Base-by-base conservation (phyloP, 2,329 filamentous ascomycete genomes). In the Aspergillus ochraceoroseus region DNA sequence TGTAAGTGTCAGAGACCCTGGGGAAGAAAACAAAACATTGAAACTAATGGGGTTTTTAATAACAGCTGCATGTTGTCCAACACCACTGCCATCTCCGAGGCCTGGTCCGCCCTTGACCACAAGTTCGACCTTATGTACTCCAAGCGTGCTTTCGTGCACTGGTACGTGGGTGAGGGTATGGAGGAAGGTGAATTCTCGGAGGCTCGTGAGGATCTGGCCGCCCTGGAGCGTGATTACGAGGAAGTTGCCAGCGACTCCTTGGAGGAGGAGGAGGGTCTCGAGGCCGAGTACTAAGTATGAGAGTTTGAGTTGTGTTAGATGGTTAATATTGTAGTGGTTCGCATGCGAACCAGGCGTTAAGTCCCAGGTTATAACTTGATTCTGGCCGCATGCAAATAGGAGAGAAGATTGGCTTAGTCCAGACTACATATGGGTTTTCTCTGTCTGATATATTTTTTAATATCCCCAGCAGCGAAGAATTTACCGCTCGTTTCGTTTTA, bases 71-170 rank as follows among this genome's bases (percentile, higher is more conserved):
- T 98, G 92, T 77, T 98, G 49, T 71, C 68, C 57, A 71, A 98
- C 80, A 98, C 92, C 59, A 98, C 92, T 38, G 90, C 92, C 63
- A 98, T 98, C 62, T 86, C 90, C 63, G 90, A 96, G 75, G 92
- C 92, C 51, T 98, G 92, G 92, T 89, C 86, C 51, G 88, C 88
- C 55, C 81, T 98, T 53, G 94, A 88, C 48, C 80, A 84, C 80
- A 98, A 98, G 77, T 98, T 98, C 76, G 92, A 98, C 66, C 87
- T 98, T 68, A 98, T 98, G 92, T 95, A 96, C 83, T 94, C 87
- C 70, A 98, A 98, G 85, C 92, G 92, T 76, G 92, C 92, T 49
- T 98, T 98, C 74, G 92, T 98, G 53, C 92, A 98, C 76, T 98
- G 92, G 92, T 98, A 96, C 63, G 92, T 98, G 65, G 92, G 92